Conservation (phyloP, 768 basidiomycete species). For the Suillus subalutaceus region DNA sequence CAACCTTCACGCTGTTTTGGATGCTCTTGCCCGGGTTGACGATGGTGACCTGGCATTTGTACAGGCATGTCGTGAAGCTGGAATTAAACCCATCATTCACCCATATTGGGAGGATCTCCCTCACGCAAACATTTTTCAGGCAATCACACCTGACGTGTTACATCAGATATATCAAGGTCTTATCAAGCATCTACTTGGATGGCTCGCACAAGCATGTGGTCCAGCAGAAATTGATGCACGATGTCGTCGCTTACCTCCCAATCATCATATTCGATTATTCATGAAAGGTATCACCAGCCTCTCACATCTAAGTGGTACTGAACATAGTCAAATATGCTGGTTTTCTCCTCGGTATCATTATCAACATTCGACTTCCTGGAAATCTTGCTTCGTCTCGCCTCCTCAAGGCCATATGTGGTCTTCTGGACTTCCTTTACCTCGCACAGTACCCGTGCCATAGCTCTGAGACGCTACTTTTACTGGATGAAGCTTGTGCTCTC, state of each 20-base stretch:
- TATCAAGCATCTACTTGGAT: conserved; percentile 36
- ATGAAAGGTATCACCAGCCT: conserved; percentile 38
- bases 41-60: conserved; percentile 6
- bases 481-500: too few species aligned
- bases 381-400: too few species aligned
- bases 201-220: conserved; percentile 31
- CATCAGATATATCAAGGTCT: conserved; percentile 41
- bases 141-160: conserved; percentile 36
- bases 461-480: too few species aligned
- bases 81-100: conserved; percentile 22
- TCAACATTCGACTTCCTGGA: conserved; percentile 22
- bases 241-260: conserved; percentile 34
- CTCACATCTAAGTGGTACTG: conserved; percentile 32
- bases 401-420: too few species aligned
- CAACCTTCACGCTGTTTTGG: neutral
- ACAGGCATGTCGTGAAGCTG: conserved; percentile 11
- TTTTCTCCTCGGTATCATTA: conserved; percentile 34
- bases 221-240: conserved; percentile 40
- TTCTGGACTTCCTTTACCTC: too few species aligned
- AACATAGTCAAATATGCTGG: conserved; percentile 38
- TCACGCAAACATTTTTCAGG: conserved; percentile 24
- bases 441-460: too few species aligned
- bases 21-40: neutral
- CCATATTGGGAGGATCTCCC: conserved; percentile 32
- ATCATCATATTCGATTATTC: conserved; percentile 38